These are phyloP conservation scores for Xylaria scruposa DNA, from an alignment of 495 filamentous ascomycete genomes.

Conservation along the genomic window DNA sequence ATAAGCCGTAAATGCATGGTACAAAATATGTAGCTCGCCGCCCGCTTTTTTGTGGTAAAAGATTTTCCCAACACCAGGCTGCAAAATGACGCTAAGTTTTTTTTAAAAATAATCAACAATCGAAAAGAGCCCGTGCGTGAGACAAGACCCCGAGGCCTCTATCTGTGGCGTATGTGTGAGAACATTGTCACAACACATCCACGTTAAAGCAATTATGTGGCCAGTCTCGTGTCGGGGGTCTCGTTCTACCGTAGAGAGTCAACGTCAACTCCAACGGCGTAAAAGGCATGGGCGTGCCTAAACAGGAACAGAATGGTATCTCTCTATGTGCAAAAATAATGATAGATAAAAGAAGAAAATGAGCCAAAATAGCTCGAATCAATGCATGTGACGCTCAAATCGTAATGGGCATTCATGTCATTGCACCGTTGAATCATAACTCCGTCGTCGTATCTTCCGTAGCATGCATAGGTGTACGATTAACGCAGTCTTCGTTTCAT, in stretches of 20 bases:
- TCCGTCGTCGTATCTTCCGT: conserved; percentile 13
- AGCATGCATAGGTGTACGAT: background rate
- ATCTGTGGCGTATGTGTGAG: background rate
- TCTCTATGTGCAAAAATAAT: conserved; percentile 21
- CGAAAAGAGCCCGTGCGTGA: conserved; percentile 3
- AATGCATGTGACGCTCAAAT: conserved; percentile 11
- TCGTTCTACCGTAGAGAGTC: background rate
- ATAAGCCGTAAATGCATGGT: conserved; percentile 25
- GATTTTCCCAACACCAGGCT: conserved; percentile 15
- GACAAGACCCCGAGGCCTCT: background rate
- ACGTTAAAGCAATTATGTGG: conserved; percentile 8
- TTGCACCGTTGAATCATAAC: conserved; percentile 19
- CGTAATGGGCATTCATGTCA: conserved; percentile 19
- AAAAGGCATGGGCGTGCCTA: conserved; percentile 16
- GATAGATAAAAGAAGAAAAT: background rate
- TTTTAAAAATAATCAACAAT: background rate
- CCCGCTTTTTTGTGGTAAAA: conserved; percentile 9
- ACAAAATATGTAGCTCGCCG: conserved; percentile 24
- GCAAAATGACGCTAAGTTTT: conserved; percentile 11
- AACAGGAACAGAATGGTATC: conserved; percentile 29
- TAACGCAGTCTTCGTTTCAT: conserved; percentile 35
- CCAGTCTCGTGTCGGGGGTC: background rate
- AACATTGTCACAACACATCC: conserved; percentile 2
- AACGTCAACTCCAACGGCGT: background rate
- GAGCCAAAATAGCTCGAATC: background rate